These are phyloP conservation scores for Trichopus zeylanicus DNA, from an alignment of 116 monocot species.

Conservation along the genomic window DNA sequence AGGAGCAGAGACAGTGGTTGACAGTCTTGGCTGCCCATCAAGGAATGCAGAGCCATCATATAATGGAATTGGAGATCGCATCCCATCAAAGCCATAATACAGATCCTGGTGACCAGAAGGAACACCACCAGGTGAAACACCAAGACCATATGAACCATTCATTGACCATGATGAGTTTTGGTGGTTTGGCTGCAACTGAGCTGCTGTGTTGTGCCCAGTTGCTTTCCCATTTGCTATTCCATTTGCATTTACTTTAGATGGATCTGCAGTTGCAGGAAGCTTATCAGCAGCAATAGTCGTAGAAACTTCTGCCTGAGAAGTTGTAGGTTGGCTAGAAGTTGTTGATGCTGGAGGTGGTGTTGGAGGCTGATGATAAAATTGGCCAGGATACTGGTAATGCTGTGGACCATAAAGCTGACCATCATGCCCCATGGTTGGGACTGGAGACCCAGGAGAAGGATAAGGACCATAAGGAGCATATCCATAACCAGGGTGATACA, in stretches of 20 bases:
- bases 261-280: constrained; percentile 25
- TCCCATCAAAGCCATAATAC: constrained; percentile 48
- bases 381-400: constrained; percentile 54
- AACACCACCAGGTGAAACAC: constrained; percentile 23
- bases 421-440: constrained; percentile 57
- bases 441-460: constrained; percentile 49
- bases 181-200: constrained; percentile 18
- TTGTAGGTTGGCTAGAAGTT: constrained; percentile 19
- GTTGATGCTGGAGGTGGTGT: constrained; percentile 20
- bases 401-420: constrained; percentile 64
- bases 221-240: constrained; percentile 19
- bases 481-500: constrained; percentile 61
- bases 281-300: constrained; percentile 35
- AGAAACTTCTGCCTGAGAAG: constrained; percentile 30
- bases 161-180: constrained; percentile 30
- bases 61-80: constrained; percentile 55
- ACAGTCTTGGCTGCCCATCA: constrained; percentile 37
- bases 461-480: constrained; percentile 73
- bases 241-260: constrained; percentile 36
- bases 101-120: constrained; percentile 40
- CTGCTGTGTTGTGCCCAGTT: constrained; percentile 20
- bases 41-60: constrained; percentile 28
- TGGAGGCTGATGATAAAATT: constrained; percentile 46
- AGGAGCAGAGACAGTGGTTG: constrained; percentile 13
- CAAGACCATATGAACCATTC: constrained; percentile 32